Evolutionary conservation across 2,329 filamentous ascomycete species (phyloP), one percentile per base, ranked within the genome.

Genomic region (Corinectria fuckeliana): DNA sequence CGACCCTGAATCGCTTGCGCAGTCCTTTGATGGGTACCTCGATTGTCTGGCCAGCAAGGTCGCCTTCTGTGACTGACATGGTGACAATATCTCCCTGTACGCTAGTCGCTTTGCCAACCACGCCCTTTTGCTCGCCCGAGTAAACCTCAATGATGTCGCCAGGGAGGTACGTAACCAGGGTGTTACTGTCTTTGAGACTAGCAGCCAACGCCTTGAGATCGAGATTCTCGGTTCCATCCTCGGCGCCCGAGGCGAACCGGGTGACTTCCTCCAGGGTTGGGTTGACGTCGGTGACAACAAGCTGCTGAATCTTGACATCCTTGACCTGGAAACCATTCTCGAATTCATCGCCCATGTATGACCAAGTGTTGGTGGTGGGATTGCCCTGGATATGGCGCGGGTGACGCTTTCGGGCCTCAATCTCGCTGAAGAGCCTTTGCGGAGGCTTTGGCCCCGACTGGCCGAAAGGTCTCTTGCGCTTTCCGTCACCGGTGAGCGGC

Each of bases 141-240:
- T 93, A 98, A 41, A 99, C 92, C 76, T 98, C 94, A 20, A 99
- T 93, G n/a, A 93, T 88, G 74, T 99, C 95, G 30, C 96, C 96
- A 3, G 93, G 91, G 5, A 96, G 85, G 71, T 97, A 99, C 3
- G 91, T 90, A 30, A 93, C 90, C 61, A 91, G 90, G 8, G 88
- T 87, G 60, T 91, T 91, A 66, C 88, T 91, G 59, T 92, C 91
- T 73, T 96, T 97, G 53, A 98, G 81, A 66, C 92, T 97, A 48
- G 93, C 91, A 8, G 94, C 93, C 52, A 99, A 83, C 1, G 94
- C 93, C 70, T 93, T 91, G 41, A 99, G 84, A 77, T 99, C 95
- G 32, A 99, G 84, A 65, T 96, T 96, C 69, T 97, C 93, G 0
- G 92, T 93, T 16, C 95, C 95, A 73, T 98, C 95, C 65, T 96